Percentiles rank a stretch among this genome's conserved stretches.
phyloP scores from a whole-genome alignment of 2,329 filamentous ascomycete species.

The Acephala macrosclerotiorum region DNA sequence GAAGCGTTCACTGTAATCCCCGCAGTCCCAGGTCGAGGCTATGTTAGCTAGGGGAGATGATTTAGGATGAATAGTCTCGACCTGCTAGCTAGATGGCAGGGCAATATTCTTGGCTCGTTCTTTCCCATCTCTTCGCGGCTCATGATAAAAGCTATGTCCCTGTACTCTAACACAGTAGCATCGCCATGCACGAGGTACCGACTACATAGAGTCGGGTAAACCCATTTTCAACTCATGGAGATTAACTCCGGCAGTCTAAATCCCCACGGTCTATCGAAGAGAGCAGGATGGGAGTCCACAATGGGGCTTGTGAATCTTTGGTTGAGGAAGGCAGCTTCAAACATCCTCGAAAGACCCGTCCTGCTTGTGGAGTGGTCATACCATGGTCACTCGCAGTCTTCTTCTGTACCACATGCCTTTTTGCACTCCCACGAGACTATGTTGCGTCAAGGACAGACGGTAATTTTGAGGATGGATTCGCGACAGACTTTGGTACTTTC shows the following conservation, averaged over 20 bases:
- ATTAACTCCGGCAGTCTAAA: not conserved
- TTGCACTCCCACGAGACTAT: not conserved
- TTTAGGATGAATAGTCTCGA: no score
- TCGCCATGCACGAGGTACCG: no score
- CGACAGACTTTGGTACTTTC: constrained; percentile 9
- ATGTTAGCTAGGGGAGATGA: no score
- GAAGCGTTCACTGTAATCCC: no score
- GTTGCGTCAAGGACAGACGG: not conserved
- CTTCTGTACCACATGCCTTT: not conserved
- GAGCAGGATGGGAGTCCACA: not conserved
- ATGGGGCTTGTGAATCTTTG: not conserved
- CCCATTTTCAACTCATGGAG: no score
- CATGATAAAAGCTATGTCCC: no score
- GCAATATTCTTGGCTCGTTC: no score
- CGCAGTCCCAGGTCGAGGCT: no score
- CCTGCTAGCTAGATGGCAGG: no score
- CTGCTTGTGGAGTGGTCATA: not conserved
- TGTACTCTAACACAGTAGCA: no score
- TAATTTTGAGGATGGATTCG: not conserved
- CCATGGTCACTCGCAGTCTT: not conserved
- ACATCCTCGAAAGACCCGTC: not conserved
- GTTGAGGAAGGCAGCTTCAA: not conserved
- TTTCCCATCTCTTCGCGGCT: no score
- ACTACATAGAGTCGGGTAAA: no score
- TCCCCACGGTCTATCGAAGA: not conserved